Percentiles rank a stretch among this genome's conserved stretches.
These are phyloP conservation scores for Fragilaria crotonensis DNA, from an alignment of 108 stramenopile genomes.

Conservation along the genomic window DNA sequence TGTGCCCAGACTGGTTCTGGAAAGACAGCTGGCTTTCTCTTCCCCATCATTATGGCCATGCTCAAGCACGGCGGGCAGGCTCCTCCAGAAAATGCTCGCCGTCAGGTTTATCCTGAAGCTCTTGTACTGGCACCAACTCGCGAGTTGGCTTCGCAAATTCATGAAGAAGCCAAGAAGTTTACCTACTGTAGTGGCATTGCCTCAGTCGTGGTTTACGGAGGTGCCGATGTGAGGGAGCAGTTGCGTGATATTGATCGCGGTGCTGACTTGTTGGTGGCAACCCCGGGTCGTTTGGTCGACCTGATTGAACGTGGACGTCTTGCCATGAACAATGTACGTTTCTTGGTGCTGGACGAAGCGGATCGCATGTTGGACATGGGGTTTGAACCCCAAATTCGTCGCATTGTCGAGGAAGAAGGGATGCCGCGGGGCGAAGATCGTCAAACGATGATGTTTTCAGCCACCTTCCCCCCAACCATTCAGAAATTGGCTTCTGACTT, in stretches of 20 bases:
- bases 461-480: slow-evolving; percentile 94
- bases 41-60: slow-evolving; percentile 95
- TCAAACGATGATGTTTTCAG: slow-evolving; percentile 97
- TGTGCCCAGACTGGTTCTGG: slow-evolving; percentile 94
- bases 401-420: slow-evolving; percentile 71
- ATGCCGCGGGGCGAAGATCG: slow-evolving; percentile 69
- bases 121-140: slow-evolving; percentile 96
- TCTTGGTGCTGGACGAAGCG: slow-evolving; percentile 96
- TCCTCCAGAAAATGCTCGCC: slow-evolving; percentile 38
- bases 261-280: slow-evolving; percentile 95
- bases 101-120: slow-evolving; percentile 71
- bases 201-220: slow-evolving; percentile 92
- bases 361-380: slow-evolving; percentile 99
- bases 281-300: slow-evolving; percentile 96
- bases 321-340: slow-evolving; percentile 72
- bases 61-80: slow-evolving; percentile 69
- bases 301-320: slow-evolving; percentile 89
- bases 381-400: slow-evolving; percentile 79
- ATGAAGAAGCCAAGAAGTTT: slow-evolving; percentile 95
- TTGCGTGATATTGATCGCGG: slow-evolving; percentile 76
- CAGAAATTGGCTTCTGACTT: slow-evolving; percentile 91
- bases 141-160: slow-evolving; percentile 96
- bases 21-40: slow-evolving; percentile 97
- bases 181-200: slow-evolving; percentile 94
- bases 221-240: slow-evolving; percentile 92